These are phyloP conservation scores for Bretschneidera sinensis DNA, from an alignment of 345 rosid species.

Conservation along the genomic window DNA sequence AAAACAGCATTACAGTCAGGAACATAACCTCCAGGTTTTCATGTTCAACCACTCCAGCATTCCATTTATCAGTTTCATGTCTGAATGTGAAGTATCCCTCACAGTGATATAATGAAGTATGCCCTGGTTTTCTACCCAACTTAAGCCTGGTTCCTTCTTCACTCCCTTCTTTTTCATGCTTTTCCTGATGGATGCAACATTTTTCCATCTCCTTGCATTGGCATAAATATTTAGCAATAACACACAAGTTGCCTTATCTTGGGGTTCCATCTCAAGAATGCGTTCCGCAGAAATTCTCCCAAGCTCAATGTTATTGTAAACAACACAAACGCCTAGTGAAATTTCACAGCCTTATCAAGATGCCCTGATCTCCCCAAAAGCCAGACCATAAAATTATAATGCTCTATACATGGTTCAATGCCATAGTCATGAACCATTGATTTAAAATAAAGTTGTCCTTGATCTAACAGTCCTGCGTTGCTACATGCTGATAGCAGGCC, in stretches of 20 bases:
- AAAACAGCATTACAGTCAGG: constrained; percentile 51
- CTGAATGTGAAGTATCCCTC: constrained; percentile 60
- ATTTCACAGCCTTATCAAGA: constrained; percentile 58
- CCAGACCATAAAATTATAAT: constrained; percentile 80
- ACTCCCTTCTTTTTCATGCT: constrained; percentile 66
- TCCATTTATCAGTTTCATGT: constrained; percentile 60
- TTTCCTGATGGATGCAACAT: constrained; percentile 60
- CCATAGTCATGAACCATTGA: constrained; percentile 63
- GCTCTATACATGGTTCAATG: constrained; percentile 71
- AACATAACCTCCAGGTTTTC: constrained; percentile 56
- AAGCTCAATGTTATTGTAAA: constrained; percentile 60
- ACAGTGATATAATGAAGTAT: constrained; percentile 57
- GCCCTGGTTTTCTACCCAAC: constrained; percentile 85
- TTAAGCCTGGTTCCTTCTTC: constrained; percentile 79
- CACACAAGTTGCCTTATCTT: constrained; percentile 71
- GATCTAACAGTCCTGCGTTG: constrained; percentile 60
- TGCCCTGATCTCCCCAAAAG: constrained; percentile 74
- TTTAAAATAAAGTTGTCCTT: constrained; percentile 61
- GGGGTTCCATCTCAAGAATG: constrained; percentile 63
- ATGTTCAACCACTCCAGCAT: constrained; percentile 83
- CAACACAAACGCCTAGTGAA: constrained; percentile 79
- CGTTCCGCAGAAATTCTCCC: constrained; percentile 53
- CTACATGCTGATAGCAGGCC: constrained; percentile 82
- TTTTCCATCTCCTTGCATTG: constrained; percentile 54
- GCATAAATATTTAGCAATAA: constrained; percentile 77